Conservation (phyloP, 2,329 filamentous ascomycete species). For the Juglanconis oblonga region DNA sequence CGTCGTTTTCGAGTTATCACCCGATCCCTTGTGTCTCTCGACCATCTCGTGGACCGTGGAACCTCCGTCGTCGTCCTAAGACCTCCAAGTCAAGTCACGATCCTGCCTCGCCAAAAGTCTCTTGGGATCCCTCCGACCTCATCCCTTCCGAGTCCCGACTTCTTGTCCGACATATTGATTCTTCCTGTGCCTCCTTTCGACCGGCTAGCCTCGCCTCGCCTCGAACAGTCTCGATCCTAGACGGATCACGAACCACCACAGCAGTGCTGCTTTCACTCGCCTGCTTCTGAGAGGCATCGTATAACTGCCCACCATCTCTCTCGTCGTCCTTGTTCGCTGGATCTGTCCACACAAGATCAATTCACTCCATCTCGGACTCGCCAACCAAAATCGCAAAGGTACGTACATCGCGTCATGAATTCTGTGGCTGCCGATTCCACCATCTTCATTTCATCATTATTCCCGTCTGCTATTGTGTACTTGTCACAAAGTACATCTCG, state of each 20-base stretch:
- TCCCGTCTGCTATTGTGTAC: neutral
- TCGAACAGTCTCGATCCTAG: slow-evolving; percentile 23
- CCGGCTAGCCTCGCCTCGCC: slow-evolving; percentile 14
- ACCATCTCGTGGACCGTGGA: neutral
- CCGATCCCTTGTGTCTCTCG: slow-evolving; percentile 14
- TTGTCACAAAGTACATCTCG: neutral
- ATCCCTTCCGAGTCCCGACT: neutral
- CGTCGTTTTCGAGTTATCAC: slow-evolving; percentile 27
- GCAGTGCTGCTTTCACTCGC: slow-evolving; percentile 26
- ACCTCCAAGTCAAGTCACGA: slow-evolving; percentile 37
- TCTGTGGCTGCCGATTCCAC: neutral
- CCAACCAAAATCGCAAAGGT: neutral
- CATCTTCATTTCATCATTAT: neutral
- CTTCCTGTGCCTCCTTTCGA: slow-evolving; percentile 21
- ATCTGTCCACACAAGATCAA: slow-evolving; percentile 6
- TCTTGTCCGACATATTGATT: slow-evolving; percentile 7
- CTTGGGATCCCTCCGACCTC: neutral
- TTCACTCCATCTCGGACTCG: neutral
- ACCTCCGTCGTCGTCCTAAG: neutral
- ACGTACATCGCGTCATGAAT: neutral
- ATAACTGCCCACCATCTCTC: slow-evolving; percentile 16
- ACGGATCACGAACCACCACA: slow-evolving; percentile 25
- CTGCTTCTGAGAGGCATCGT: slow-evolving; percentile 23
- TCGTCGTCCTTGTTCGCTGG: neutral
- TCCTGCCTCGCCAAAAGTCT: slow-evolving; percentile 7